phyloP scores from a whole-genome alignment of 805 yeast genomes.

The Barnettozyma wickerhamii region DNA sequence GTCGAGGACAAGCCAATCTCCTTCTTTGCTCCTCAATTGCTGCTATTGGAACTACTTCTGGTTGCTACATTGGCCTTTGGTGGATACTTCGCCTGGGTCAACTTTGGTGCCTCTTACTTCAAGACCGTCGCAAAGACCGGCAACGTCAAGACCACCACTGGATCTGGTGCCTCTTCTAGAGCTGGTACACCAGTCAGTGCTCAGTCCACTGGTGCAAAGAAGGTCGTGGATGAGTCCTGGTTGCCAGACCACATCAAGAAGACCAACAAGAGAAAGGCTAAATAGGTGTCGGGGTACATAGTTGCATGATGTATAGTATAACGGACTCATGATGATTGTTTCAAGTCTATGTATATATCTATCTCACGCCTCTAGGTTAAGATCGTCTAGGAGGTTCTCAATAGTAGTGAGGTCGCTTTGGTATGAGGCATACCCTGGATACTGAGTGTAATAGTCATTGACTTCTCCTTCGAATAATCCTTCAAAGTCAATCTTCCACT shows the following conservation, averaged over 20 bases:
- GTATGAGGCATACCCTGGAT: constrained; percentile 21
- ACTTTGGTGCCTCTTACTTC: constrained; percentile 45
- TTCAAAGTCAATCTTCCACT: constrained; percentile 27
- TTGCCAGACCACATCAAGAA: constrained; percentile 51
- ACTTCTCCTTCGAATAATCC: constrained; percentile 28
- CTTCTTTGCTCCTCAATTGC: constrained; percentile 65
- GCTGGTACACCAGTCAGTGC: constrained; percentile 12
- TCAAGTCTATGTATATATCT: neutral
- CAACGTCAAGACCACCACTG: constrained; percentile 15
- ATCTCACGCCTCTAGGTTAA: constrained; percentile 39
- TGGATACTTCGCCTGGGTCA: constrained; percentile 43
- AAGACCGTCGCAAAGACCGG: constrained; percentile 27
- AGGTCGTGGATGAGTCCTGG: constrained; percentile 47
- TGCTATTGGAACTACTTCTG: constrained; percentile 56
- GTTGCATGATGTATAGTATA: neutral
- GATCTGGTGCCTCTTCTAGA: constrained; percentile 5
- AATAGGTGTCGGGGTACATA: too few relatives aligned
- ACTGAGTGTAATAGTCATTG: constrained; percentile 18
- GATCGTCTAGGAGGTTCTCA: constrained; percentile 34
- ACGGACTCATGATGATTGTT: too few relatives aligned
- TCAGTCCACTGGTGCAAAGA: constrained; percentile 25
- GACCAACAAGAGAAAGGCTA: constrained; percentile 29
- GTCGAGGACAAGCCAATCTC: constrained; percentile 67
- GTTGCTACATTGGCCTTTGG: constrained; percentile 42
- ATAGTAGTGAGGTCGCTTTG: constrained; percentile 33